Percentiles rank a stretch among this genome's conserved stretches.
These are phyloP conservation scores for Dianthus caryophyllus DNA, from an alignment of 148 eudicot genomes.

Conservation along the genomic window DNA sequence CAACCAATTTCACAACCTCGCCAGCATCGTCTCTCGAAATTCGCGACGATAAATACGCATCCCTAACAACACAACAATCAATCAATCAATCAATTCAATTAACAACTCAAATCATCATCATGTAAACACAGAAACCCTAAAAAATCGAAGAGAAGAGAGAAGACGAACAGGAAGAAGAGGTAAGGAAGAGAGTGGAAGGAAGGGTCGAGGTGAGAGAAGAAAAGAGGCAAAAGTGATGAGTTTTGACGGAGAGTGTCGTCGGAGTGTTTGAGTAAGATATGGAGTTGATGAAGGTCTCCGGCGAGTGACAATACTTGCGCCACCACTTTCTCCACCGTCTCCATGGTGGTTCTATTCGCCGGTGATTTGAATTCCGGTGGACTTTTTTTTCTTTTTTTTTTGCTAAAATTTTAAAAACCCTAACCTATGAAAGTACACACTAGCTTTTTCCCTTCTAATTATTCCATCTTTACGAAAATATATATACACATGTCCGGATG, in stretches of 20 bases:
- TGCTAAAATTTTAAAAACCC: no score
- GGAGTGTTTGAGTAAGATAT: conserved; percentile 46
- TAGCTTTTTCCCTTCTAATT: no score
- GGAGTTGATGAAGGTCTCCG: conserved; percentile 51
- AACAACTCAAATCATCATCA: no score
- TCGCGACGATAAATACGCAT: conserved; percentile 53
- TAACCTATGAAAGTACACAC: no score
- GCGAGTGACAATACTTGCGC: conserved; percentile 58
- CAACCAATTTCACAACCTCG: conserved; percentile 39
- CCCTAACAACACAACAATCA: conserved; percentile 34
- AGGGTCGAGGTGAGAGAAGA: conserved; percentile 58
- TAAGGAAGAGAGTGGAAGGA: conserved; percentile 74
- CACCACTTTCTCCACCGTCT: conserved; percentile 53
- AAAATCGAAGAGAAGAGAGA: background rate
- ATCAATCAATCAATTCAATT: no score
- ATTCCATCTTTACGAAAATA: no score
- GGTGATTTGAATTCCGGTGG: no score
- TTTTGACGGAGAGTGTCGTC: conserved; percentile 52
- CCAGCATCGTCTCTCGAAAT: conserved; percentile 51
- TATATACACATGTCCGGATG: no score
- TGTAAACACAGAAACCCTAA: background rate
- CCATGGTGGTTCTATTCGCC: conserved; percentile 22
- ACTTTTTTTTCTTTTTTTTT: background rate
- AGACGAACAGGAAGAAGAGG: conserved; percentile 57
- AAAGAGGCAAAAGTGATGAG: conserved; percentile 41